These are phyloP conservation scores for Penicillium turbatum DNA, from an alignment of 495 filamentous ascomycete species.

Conservation along the genomic window DNA sequence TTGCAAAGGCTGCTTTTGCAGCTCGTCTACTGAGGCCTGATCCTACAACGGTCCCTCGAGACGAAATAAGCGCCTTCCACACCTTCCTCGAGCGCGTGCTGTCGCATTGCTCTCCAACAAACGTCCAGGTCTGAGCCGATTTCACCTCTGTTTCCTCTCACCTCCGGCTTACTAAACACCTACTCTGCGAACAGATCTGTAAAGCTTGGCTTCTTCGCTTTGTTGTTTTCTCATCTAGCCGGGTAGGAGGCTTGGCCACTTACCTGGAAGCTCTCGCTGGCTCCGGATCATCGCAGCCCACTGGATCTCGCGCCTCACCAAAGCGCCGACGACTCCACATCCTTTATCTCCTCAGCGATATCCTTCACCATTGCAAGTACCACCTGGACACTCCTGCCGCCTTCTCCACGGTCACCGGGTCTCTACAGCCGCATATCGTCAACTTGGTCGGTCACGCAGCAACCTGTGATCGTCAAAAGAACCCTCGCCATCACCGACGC, in stretches of 20 bases:
- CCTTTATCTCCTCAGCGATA: conserved; percentile 78
- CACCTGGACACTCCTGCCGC: conserved; percentile 41
- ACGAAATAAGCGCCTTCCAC: conserved; percentile 72
- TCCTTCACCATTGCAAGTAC: conserved; percentile 73
- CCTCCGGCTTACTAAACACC: conserved; percentile 41
- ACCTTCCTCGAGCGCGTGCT: conserved; percentile 60
- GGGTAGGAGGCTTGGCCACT: conserved; percentile 65
- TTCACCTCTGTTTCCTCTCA: conserved; percentile 27
- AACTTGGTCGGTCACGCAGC: conserved; percentile 59
- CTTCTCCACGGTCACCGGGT: conserved; percentile 53
- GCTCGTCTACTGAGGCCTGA: conserved; percentile 73
- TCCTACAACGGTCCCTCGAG: conserved; percentile 61
- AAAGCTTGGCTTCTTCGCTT: conserved; percentile 79
- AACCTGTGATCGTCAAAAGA: conserved; percentile 51
- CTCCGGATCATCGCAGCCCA: conserved; percentile 44
- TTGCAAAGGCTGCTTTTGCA: conserved; percentile 76
- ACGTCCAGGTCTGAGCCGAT: conserved; percentile 88
- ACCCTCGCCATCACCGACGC: conserved; percentile 63
- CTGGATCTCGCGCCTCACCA: conserved; percentile 44
- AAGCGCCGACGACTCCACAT: conserved; percentile 71
- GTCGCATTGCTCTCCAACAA: conserved; percentile 70
- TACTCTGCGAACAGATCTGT: conserved; percentile 62
- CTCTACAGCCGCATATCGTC: conserved; percentile 57
- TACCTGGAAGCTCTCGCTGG: conserved; percentile 67
- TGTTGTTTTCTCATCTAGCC: conserved; percentile 62